Conservation (phyloP, 371 early-diverging fungal genomes). For the Mortierella sp. region DNA sequence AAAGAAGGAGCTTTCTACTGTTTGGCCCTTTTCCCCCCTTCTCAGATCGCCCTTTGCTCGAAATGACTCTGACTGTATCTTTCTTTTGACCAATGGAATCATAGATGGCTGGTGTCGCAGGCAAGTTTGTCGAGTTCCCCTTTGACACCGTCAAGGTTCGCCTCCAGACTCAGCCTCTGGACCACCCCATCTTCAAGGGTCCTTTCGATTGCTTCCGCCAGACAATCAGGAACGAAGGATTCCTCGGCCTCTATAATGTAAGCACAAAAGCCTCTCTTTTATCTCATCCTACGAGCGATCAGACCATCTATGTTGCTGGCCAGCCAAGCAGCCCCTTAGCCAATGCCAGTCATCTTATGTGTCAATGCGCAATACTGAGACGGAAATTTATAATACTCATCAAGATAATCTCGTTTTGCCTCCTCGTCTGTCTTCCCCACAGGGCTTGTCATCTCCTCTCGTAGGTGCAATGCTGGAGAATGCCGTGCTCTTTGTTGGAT, state of each 20-base stretch:
- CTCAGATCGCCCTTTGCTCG: neutral
- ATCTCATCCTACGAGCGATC: neutral
- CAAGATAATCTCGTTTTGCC: slow-evolving; percentile 1
- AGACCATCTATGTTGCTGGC: slow-evolving; percentile 5
- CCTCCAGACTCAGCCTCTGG: slow-evolving; percentile 89
- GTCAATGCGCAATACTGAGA: slow-evolving; percentile 6
- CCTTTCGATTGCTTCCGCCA: slow-evolving; percentile 87
- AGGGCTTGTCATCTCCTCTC: slow-evolving; percentile 94
- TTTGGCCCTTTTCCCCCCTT: no score
- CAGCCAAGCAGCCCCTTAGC: neutral
- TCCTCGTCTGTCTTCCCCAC: neutral
- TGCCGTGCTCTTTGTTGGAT: slow-evolving; percentile 91
- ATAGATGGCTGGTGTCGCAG: slow-evolving; percentile 89
- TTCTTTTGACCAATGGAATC: neutral
- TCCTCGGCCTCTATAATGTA: slow-evolving; percentile 86
- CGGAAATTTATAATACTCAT: slow-evolving; percentile 22
- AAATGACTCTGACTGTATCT: slow-evolving; percentile 5
- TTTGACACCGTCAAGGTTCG: slow-evolving; percentile 98
- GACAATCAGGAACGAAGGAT: slow-evolving; percentile 79
- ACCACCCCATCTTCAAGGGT: slow-evolving; percentile 79
- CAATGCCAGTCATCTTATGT: neutral
- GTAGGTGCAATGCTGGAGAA: slow-evolving; percentile 96
- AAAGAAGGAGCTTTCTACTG: neutral
- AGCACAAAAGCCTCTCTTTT: slow-evolving; percentile 7
- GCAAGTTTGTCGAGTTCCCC: slow-evolving; percentile 96